A percentile compares a stretch with the other conserved stretches of the same genome.
Evolutionary conservation across 495 filamentous ascomycete species (phyloP).

Genomic region (Neurospora discreta): DNA sequence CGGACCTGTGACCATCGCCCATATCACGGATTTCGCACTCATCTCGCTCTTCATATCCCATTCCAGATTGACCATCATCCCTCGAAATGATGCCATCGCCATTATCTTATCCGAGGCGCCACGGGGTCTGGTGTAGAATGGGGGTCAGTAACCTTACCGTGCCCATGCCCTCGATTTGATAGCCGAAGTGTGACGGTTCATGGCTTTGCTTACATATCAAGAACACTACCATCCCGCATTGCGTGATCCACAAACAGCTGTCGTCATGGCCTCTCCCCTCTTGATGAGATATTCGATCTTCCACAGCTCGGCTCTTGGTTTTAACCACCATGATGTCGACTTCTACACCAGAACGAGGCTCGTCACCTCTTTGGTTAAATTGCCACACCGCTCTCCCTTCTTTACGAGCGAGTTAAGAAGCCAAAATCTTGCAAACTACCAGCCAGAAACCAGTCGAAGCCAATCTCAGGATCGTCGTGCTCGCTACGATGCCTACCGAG

Average conservation of each 20-base stretch:
- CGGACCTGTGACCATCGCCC: neutral
- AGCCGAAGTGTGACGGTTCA: neutral
- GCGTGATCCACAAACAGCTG: neutral
- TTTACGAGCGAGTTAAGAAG: neutral
- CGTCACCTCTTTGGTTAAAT: neutral
- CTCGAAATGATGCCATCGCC: neutral
- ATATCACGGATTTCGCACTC: neutral
- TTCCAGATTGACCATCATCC: neutral
- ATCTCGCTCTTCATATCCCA: neutral
- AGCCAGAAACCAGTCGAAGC: neutral
- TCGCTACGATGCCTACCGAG: constrained; percentile 35
- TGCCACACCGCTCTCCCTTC: neutral
- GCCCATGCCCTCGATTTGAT: neutral
- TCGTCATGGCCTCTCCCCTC: neutral
- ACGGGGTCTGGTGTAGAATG: neutral
- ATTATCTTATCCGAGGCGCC: neutral
- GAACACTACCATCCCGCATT: neutral
- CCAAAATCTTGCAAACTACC: neutral
- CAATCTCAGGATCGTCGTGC: neutral
- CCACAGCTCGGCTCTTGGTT: neutral
- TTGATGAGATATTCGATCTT: neutral
- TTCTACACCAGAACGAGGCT: neutral
- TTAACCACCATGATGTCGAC: neutral
- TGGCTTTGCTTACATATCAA: neutral
- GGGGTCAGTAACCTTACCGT: neutral